These are phyloP conservation scores for Gigaspora rosea DNA, from an alignment of 192 early-diverging fungal genomes.

Conservation along the genomic window DNA sequence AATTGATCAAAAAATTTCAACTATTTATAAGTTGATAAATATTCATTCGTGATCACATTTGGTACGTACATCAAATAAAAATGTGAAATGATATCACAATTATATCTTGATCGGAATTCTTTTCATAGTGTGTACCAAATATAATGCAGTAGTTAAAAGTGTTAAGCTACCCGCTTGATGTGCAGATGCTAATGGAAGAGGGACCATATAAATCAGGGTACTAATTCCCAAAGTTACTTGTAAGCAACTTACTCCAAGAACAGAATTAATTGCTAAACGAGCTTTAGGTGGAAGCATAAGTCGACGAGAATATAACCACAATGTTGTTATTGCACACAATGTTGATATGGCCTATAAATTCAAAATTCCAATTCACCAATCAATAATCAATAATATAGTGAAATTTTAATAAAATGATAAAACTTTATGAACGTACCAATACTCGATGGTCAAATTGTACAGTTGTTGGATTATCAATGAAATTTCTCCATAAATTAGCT, in stretches of 20 bases:
- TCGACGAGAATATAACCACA: constrained; percentile 76
- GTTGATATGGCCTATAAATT: constrained; percentile 75
- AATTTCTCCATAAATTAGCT: constrained; percentile 73
- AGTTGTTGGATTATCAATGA: constrained; percentile 91
- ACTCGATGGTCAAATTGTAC: constrained; percentile 96
- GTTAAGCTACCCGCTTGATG: constrained; percentile 94
- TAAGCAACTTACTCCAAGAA: constrained; percentile 72
- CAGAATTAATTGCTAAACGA: constrained; percentile 66
- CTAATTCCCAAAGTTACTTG: constrained; percentile 91
- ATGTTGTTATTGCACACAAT: constrained; percentile 62
- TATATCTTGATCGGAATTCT: constrained; percentile 46
- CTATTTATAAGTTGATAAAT: too few species aligned
- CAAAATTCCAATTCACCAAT: not conserved
- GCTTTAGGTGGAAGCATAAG: constrained; percentile 70
- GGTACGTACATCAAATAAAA: too few species aligned
- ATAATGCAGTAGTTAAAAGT: constrained; percentile 78
- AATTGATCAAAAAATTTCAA: too few species aligned
- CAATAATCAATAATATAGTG: not conserved
- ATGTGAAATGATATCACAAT: not conserved
- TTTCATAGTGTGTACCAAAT: constrained; percentile 72
- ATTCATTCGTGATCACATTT: too few species aligned
- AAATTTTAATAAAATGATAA: not conserved
- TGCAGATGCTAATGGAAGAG: constrained; percentile 87
- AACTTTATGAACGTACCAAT: constrained; percentile 55
- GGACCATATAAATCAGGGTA: constrained; percentile 92